Evolutionary conservation across 202 grass and related monocot genomes (phyloP), one percentile per base, ranked within the genome.

Genomic region (Cymbopogon flexuosus): DNA sequence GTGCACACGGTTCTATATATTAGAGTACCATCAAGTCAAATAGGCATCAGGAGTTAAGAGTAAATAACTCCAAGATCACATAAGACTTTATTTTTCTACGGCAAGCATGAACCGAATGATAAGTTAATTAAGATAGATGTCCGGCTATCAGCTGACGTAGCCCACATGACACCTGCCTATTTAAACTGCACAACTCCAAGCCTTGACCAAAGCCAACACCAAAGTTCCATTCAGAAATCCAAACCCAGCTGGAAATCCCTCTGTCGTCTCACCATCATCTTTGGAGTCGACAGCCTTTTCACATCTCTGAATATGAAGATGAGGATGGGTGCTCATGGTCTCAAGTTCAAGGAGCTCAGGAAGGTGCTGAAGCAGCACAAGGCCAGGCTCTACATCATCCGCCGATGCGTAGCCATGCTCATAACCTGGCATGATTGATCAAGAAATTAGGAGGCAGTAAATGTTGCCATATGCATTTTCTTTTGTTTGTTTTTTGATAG

Each of bases 341-440:
- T 81, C 41, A 90, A 90, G 69, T 63, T 72, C 27, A 82, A 84
- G 49, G 45, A 76, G 19, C 77, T 91, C 61, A 93, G 85, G 70
- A 88, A 63, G 70, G 56, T 66, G 54, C 72, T 87, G 2, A 91
- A 86, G 29, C 83, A 93, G 80, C 81, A 91, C 5, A 79, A 78
- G n/a, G 77, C 91, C 22, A 91, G 75, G 81, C 77, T 93, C 60
- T 91, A 91, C 77, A 91, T 93, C 77, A 93, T 93, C 43, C 88
- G 80, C 3, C 77, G 80, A 51, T 91, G 88, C 27, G 75, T 93
- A 14, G 62, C 76, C 1, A 88, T 93, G 91, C 86, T 93, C 41
- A 69, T 93, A 45, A 84, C 80, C 1, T 91, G 86, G 80, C 86
- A 91, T 67, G 81, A 90, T 59, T 83, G 73, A 56, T 21, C 51